A percentile compares a stretch with the other conserved stretches of the same genome.
Evolutionary conservation across 176 grass and related monocot genomes (phyloP).

Genomic region (Oryza longistaminata): DNA sequence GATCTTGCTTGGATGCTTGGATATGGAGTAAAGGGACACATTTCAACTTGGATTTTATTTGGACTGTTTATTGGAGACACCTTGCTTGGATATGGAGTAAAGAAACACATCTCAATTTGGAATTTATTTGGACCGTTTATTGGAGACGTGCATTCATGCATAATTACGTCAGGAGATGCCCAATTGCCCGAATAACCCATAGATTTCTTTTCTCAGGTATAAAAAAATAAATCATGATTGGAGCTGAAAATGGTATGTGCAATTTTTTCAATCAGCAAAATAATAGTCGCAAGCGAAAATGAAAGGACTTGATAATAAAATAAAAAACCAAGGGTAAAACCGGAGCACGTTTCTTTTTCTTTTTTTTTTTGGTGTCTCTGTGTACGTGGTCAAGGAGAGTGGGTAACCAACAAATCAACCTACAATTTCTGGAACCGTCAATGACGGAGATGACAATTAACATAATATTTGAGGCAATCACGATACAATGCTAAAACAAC

Average conservation of each 20-base stretch:
- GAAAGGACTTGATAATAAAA: neutral
- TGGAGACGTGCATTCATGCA: slow-evolving; percentile 14
- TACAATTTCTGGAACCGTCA: neutral
- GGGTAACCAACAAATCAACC: neutral
- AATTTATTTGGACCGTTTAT: neutral
- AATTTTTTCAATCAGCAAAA: neutral
- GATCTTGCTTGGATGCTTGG: neutral
- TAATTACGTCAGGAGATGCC: neutral
- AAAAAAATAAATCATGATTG: neutral
- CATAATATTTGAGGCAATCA: neutral
- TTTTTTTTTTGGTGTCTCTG: neutral
- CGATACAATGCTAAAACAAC: neutral
- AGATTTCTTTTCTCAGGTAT: neutral
- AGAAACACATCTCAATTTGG: neutral
- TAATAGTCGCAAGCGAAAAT: neutral
- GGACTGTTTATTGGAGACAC: neutral
- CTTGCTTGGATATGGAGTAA: neutral
- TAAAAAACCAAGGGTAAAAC: neutral
- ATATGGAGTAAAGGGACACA: neutral
- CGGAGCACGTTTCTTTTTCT: slow-evolving; percentile 1
- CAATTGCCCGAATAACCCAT: neutral
- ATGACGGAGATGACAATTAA: slow-evolving; percentile 8
- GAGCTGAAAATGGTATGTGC: neutral
- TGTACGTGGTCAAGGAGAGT: slow-evolving; percentile 6
- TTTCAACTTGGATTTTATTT: neutral